phyloP scores from a whole-genome alignment of 2,329 filamentous ascomycete genomes.

The Chaetomium sp. region DNA sequence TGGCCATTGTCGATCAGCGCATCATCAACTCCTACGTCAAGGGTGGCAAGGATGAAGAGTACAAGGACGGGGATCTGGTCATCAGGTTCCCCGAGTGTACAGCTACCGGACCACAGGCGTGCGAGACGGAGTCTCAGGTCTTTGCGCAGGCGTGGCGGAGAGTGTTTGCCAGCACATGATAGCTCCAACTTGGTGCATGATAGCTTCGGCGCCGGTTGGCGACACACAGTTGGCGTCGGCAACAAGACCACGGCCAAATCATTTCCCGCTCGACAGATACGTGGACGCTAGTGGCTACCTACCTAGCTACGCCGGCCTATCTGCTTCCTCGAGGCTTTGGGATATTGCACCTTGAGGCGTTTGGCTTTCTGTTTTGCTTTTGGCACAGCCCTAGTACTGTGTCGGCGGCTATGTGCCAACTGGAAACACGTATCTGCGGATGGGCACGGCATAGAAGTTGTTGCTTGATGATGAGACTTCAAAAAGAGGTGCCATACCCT shows the following conservation, averaged over 20 bases:
- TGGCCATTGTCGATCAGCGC: slow-evolving; percentile 87
- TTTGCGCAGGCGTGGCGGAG: slow-evolving; percentile 53
- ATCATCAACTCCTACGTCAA: slow-evolving; percentile 77
- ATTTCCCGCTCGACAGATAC: not conserved
- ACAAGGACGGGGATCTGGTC: slow-evolving; percentile 82
- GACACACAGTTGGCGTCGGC: too few species aligned
- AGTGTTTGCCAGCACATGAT: slow-evolving; percentile 53
- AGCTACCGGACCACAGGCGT: slow-evolving; percentile 58
- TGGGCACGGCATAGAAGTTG: not conserved
- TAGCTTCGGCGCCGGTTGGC: not conserved
- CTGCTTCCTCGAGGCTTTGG: not conserved
- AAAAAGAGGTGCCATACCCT: not conserved
- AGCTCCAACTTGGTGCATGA: not conserved
- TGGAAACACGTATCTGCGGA: not conserved
- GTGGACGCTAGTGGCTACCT: not conserved
- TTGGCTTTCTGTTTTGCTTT: not conserved
- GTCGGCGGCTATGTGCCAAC: not conserved
- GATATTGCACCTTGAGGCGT: not conserved
- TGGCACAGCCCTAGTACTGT: not conserved
- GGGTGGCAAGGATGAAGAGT: slow-evolving; percentile 60
- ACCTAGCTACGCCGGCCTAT: too few species aligned
- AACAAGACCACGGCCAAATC: not conserved
- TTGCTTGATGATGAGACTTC: not conserved
- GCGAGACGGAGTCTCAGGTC: slow-evolving; percentile 67
- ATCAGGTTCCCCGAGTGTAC: slow-evolving; percentile 77